These are phyloP conservation scores for Auricularia sp. DNA, from an alignment of 768 basidiomycete genomes.

Conservation along the genomic window DNA sequence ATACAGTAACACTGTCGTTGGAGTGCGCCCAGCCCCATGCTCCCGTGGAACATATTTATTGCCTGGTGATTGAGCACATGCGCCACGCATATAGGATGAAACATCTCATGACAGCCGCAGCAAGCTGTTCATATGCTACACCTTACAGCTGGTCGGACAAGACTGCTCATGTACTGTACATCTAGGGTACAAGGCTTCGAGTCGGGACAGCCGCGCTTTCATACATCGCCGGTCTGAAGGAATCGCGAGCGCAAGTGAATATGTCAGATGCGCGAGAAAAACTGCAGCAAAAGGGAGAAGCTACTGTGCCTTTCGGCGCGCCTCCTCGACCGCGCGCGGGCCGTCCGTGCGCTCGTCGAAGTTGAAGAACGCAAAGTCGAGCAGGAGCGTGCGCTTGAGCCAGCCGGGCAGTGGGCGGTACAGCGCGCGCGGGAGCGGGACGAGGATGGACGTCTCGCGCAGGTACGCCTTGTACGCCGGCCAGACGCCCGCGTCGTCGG, in stretches of 20 bases:
- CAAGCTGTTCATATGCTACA: too few species aligned
- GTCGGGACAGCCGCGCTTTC: neutral
- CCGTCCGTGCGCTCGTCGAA: conserved; percentile 47
- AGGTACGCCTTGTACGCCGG: conserved; percentile 47
- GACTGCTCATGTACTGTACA: too few species aligned
- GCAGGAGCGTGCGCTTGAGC: conserved; percentile 43
- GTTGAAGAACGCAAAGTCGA: conserved; percentile 54
- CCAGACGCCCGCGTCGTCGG: conserved; percentile 32
- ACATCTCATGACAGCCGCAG: too few species aligned
- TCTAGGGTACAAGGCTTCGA: too few species aligned
- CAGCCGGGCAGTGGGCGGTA: conserved; percentile 41
- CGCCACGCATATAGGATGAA: too few species aligned
- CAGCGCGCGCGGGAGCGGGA: conserved; percentile 47
- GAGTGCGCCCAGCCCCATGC: too few species aligned
- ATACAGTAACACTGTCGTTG: too few species aligned
- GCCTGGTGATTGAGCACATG: too few species aligned
- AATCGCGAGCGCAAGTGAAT: neutral
- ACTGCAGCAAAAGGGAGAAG: neutral
- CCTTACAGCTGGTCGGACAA: too few species aligned
- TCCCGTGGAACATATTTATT: too few species aligned
- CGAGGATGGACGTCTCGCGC: conserved; percentile 43
- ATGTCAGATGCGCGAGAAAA: neutral
- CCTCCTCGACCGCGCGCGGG: conserved; percentile 30
- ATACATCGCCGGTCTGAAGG: neutral
- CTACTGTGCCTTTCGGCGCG: conserved; percentile 8